Evolutionary conservation across 1,139 yeast genomes (phyloP).

Genomic region (Geotrichum restrictum): DNA sequence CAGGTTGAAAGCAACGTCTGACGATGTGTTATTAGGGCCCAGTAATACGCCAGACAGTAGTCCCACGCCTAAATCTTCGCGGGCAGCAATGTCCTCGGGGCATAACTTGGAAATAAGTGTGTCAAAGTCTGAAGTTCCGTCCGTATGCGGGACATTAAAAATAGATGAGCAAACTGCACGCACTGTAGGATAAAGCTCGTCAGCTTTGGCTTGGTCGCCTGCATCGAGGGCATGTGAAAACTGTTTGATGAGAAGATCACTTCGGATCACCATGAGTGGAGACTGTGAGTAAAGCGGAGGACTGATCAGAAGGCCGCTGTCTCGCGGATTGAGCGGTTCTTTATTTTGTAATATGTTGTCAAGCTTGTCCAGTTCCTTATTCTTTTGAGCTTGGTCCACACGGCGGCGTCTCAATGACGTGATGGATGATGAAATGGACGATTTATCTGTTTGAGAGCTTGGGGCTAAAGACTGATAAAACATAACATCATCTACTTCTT

Average conservation of each 20-base stretch:
- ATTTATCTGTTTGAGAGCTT: constrained; percentile 1
- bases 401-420: neutral
- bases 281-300: constrained; percentile 15
- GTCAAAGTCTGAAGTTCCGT: neutral
- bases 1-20: constrained; percentile 5
- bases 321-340: neutral
- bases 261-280: constrained; percentile 17
- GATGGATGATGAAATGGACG: constrained; percentile 10
- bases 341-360: constrained; percentile 8
- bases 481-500: constrained; percentile 21
- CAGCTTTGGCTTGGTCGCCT: constrained; percentile 5
- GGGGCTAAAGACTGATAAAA: constrained; percentile 9
- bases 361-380: constrained; percentile 6
- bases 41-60: constrained; percentile 8
- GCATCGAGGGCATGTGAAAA: constrained; percentile 10
- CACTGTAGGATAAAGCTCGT: constrained; percentile 10
- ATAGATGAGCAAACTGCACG: constrained; percentile 17
- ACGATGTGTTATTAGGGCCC: neutral
- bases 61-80: constrained; percentile 18
- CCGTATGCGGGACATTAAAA: constrained; percentile 8
- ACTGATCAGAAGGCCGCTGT: constrained; percentile 2
- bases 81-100: neutral
- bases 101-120: neutral
- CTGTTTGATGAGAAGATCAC: constrained; percentile 11
- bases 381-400: constrained; percentile 2